These are phyloP conservation scores for Phaffia rhodozyma DNA, from an alignment of 1,284 basidiomycete species.

Conservation along the genomic window DNA sequence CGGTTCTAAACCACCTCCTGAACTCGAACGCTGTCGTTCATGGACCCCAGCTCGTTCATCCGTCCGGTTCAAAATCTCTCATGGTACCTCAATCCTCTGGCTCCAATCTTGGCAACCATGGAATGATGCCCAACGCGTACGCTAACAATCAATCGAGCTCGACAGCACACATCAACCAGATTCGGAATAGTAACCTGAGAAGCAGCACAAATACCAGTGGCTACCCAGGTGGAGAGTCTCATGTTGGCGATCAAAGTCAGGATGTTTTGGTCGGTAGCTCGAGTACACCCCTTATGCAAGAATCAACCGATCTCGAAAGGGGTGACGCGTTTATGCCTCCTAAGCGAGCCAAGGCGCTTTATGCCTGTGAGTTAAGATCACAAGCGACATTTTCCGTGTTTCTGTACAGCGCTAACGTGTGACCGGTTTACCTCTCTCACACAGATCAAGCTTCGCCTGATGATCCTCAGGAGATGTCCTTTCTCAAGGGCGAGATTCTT, in stretches of 20 bases:
- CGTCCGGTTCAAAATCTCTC: slow-evolving; percentile 35
- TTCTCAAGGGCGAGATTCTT: slow-evolving; percentile 82
- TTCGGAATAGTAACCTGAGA: background rate
- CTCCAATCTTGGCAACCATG: slow-evolving; percentile 8
- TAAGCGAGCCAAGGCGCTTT: slow-evolving; percentile 60
- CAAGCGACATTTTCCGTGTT: slow-evolving; percentile 24
- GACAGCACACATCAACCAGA: slow-evolving; percentile 17
- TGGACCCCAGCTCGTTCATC: slow-evolving; percentile 43
- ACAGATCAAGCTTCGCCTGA: slow-evolving; percentile 80
- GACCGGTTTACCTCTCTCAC: slow-evolving; percentile 20
- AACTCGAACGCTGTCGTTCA: slow-evolving; percentile 54
- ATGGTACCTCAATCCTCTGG: slow-evolving; percentile 25
- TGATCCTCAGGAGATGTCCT: slow-evolving; percentile 93
- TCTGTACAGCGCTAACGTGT: background rate
- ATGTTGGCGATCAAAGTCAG: slow-evolving; percentile 1
- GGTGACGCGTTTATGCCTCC: too few relatives aligned
- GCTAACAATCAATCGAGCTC: slow-evolving; percentile 17
- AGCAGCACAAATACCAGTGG: background rate
- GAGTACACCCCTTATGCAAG: background rate
- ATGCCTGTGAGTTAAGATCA: slow-evolving; percentile 54
- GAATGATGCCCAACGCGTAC: slow-evolving; percentile 7
- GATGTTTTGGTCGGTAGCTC: slow-evolving; percentile 1
- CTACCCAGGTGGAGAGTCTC: background rate
- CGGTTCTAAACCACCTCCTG: slow-evolving; percentile 67
- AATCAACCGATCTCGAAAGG: too few relatives aligned